phyloP scores from a whole-genome alignment of 1,139 yeast species.

The Yamadazyma oceani region DNA sequence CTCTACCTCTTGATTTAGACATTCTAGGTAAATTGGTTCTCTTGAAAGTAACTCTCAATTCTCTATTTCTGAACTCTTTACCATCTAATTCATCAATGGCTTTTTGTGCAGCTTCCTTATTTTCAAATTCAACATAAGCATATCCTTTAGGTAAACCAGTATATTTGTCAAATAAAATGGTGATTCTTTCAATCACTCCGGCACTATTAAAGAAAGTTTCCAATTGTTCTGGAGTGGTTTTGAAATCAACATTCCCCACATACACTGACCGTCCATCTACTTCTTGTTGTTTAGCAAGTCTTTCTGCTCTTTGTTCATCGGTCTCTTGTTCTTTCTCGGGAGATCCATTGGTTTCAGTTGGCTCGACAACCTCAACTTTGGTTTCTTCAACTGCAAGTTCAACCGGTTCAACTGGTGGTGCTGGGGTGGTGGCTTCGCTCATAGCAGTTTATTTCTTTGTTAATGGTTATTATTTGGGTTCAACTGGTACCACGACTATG shows the following conservation, averaged over 20 bases:
- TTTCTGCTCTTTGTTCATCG: conserved; percentile 29
- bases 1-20: conserved; percentile 20
- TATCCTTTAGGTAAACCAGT: conserved; percentile 47
- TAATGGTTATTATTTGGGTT: too few relatives aligned
- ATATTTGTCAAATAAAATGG: conserved; percentile 39
- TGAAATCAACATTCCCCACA: conserved; percentile 46
- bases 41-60: conserved; percentile 36
- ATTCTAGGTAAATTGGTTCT: conserved; percentile 42
- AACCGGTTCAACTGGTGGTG: conserved; percentile 1
- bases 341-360: background rate
- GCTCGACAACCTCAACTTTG: background rate
- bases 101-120: conserved; percentile 25
- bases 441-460: too few relatives aligned
- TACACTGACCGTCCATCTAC: conserved; percentile 39
- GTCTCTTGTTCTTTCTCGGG: conserved; percentile 19
- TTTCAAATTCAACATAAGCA: conserved; percentile 43
- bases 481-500: too few relatives aligned
- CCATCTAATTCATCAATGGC: conserved; percentile 41
- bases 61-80: conserved; percentile 35
- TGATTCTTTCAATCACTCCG: conserved; percentile 40
- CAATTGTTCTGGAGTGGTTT: conserved; percentile 42
- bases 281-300: conserved; percentile 33
- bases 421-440: too few relatives aligned
- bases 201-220: conserved; percentile 35
- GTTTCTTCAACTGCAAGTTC: conserved; percentile 5